Percentiles rank a stretch among this genome's conserved stretches.
Conservation (phyloP, 257 asterid species). For the Osmanthus fragrans region DNA sequence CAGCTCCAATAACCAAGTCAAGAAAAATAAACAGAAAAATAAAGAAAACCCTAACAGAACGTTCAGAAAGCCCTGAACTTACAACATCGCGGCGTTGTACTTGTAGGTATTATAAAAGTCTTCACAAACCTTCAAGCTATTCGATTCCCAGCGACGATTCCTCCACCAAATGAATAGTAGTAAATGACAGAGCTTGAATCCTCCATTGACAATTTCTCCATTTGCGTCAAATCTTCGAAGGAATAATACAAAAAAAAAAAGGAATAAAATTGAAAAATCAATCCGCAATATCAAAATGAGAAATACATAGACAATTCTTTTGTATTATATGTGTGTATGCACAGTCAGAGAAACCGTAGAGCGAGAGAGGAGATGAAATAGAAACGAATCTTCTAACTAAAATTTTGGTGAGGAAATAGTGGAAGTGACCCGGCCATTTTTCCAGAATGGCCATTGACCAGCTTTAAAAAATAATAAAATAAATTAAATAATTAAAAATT, state of each 20-base stretch:
- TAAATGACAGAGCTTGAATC: slow-evolving; percentile 42
- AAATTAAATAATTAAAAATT: too few species aligned
- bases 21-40: slow-evolving; percentile 18
- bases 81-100: slow-evolving; percentile 59
- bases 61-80: slow-evolving; percentile 65
- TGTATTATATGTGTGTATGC: not conserved
- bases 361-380: slow-evolving; percentile 24
- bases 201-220: slow-evolving; percentile 53
- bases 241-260: not conserved
- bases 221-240: slow-evolving; percentile 19
- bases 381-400: not conserved
- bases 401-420: not conserved
- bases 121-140: slow-evolving; percentile 46
- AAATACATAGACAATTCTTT: slow-evolving; percentile 26
- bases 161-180: slow-evolving; percentile 46
- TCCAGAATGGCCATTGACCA: too few species aligned
- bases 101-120: slow-evolving; percentile 53
- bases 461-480: too few species aligned
- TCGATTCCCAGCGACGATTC: slow-evolving; percentile 62
- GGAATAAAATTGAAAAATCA: not conserved
- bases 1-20: not conserved
- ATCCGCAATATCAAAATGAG: slow-evolving; percentile 13
- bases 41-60: slow-evolving; percentile 30
- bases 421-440: too few species aligned
- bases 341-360: slow-evolving; percentile 13